Evolutionary conservation across 306 rosid genomes (phyloP).

Genomic region (Argentina anserina): DNA sequence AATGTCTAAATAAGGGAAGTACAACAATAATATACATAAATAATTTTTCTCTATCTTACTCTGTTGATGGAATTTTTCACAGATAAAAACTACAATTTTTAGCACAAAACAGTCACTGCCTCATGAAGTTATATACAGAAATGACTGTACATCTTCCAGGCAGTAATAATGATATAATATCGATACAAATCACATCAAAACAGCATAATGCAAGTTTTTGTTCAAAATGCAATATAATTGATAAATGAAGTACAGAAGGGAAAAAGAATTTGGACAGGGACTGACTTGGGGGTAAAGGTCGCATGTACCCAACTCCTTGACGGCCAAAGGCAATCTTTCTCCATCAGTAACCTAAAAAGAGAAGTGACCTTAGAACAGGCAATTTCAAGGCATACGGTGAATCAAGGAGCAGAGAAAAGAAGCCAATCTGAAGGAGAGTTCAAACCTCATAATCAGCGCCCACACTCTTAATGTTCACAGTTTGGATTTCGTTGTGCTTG

Average conservation of each 20-base stretch:
- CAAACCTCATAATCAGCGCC: conserved; percentile 92
- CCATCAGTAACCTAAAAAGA: conserved; percentile 82
- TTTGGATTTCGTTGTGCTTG: conserved; percentile 96
- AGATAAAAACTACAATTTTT: not conserved
- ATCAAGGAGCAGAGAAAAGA: conserved; percentile 4
- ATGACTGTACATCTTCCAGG: not conserved
- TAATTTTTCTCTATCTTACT: not conserved
- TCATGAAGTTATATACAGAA: not conserved
- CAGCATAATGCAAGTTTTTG: not conserved
- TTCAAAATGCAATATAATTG: not conserved
- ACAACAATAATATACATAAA: not conserved
- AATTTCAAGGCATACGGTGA: conserved; percentile 11
- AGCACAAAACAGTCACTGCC: not conserved
- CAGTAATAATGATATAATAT: not conserved
- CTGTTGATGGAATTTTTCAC: not conserved
- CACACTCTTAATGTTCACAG: conserved; percentile 90
- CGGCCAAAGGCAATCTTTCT: conserved; percentile 92
- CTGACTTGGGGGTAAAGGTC: conserved; percentile 98
- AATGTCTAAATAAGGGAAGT: not conserved
- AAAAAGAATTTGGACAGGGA: not conserved
- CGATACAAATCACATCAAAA: not conserved
- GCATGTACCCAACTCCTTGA: conserved; percentile 96
- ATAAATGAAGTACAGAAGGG: conserved; percentile 5
- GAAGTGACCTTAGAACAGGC: conserved; percentile 17
- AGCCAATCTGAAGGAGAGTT: conserved; percentile 14